Evolutionary conservation across 2,329 filamentous ascomycete genomes (phyloP).

Genomic region (Leptographium lundbergii): DNA sequence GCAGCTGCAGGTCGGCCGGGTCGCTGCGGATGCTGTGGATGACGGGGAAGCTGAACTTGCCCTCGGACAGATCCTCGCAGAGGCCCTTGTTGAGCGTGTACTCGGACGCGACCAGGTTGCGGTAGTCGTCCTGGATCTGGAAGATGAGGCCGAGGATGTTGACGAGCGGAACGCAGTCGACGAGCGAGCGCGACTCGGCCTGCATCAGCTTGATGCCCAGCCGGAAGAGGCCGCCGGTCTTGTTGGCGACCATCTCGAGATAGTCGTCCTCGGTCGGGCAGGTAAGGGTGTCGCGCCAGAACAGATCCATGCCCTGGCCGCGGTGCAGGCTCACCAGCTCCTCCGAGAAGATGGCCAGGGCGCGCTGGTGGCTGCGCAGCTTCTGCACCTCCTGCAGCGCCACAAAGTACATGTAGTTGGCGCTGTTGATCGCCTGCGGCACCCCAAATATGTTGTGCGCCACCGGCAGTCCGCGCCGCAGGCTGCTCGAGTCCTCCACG

Average conservation of each 20-base stretch:
- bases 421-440: constrained; percentile 80
- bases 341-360: constrained; percentile 62
- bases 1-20: constrained; percentile 61
- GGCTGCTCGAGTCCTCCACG: constrained; percentile 63
- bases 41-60: constrained; percentile 92
- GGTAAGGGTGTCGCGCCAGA: constrained; percentile 75
- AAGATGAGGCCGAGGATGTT: constrained; percentile 77
- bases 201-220: constrained; percentile 83
- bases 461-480: constrained; percentile 69
- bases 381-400: constrained; percentile 63
- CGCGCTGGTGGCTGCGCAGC: constrained; percentile 52
- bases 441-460: constrained; percentile 77
- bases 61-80: constrained; percentile 90
- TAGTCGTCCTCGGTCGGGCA: constrained; percentile 82
- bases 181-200: constrained; percentile 44
- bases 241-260: constrained; percentile 87
- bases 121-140: constrained; percentile 88
- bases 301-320: constrained; percentile 84
- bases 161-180: constrained; percentile 71
- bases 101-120: constrained; percentile 63
- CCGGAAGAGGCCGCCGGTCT: constrained; percentile 78
- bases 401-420: constrained; percentile 80
- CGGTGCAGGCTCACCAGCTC: constrained; percentile 76
- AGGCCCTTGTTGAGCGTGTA: constrained; percentile 87
- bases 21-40: constrained; percentile 83